Conservation (phyloP, 2,329 filamentous ascomycete genomes). For the Fusarium papillatum region DNA sequence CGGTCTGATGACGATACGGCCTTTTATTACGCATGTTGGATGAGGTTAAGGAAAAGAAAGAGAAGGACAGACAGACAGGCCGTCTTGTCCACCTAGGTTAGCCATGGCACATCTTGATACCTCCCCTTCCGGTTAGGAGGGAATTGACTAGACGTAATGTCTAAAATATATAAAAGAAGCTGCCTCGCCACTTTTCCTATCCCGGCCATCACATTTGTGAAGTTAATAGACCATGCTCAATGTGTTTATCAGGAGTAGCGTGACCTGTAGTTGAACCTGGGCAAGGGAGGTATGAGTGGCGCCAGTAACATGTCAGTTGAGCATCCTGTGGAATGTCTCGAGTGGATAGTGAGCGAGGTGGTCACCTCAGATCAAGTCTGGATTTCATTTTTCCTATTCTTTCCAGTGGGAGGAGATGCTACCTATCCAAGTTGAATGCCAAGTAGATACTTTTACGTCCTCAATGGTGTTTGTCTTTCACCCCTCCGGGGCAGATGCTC, state of each 20-base stretch:
- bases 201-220: not conserved
- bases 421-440: not conserved
- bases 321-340: slow-evolving; percentile 19
- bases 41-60: slow-evolving; percentile 34
- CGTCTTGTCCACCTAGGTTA: slow-evolving; percentile 27
- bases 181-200: not conserved
- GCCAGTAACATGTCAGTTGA: not conserved
- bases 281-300: not conserved
- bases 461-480: not conserved
- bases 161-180: slow-evolving; percentile 28
- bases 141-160: slow-evolving; percentile 40
- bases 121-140: slow-evolving; percentile 19
- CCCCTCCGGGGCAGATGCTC: not conserved
- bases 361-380: not conserved
- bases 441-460: slow-evolving; percentile 1
- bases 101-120: slow-evolving; percentile 22
- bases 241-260: not conserved
- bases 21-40: slow-evolving; percentile 28
- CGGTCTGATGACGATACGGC: slow-evolving; percentile 39
- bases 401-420: not conserved
- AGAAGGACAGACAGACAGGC: slow-evolving; percentile 22
- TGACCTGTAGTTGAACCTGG: not conserved
- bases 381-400: not conserved
- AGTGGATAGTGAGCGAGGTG: not conserved
- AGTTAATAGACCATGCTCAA: not conserved